Base-by-base conservation (phyloP, 768 basidiomycete genomes). In the Grammothele lineata region DNA sequence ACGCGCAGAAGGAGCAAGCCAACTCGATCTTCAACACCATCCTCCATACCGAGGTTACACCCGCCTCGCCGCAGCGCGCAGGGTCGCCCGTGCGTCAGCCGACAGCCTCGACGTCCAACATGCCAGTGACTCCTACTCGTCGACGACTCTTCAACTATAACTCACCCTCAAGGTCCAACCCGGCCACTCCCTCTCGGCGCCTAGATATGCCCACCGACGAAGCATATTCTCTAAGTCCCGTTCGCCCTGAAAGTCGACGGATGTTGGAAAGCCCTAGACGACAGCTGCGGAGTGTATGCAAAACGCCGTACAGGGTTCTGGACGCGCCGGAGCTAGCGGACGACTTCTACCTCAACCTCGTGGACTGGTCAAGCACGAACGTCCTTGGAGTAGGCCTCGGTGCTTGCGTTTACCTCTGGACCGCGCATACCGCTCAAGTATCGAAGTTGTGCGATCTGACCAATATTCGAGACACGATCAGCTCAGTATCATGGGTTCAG, bases 281-380 rank as follows among this genome's bases (percentile, higher is more conserved):
- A 40, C 76, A 84, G 48, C 78, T 89, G 6, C 80, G 95, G 36
- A 83, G 74, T 48, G 87, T 97, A 1, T 86, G 86, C 70, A 93
- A 95, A 65, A 96, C 94, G 0, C 95, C 95, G 2, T 98, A 95
- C 70, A 83, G 96, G 48, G 95, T 97, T 1, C 78, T 98, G 26
- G 95, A 99, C 62, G 95, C 95, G 7, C 96, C 95, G 0, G 94
- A 98, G 45, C 80, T 99, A 11, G 92, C 92, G 23, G 95, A 98
- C 62, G 95, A 99, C 65, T 99, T 97, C 66, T 98, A 99, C 61
- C 85, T 99, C 53, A 98, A 98, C 61, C 76, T 98, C 10, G 93
- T 98, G 19, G 94, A 97, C 53, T 98, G 96, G 96, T 91, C 88
- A 2, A 87, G 84, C 43, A 94, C 90, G 4, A 98, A 98, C 61